A percentile compares a stretch with the other conserved stretches of the same genome.
Conservation (phyloP, 805 yeast genomes). For the Kodamaea laetipori region DNA sequence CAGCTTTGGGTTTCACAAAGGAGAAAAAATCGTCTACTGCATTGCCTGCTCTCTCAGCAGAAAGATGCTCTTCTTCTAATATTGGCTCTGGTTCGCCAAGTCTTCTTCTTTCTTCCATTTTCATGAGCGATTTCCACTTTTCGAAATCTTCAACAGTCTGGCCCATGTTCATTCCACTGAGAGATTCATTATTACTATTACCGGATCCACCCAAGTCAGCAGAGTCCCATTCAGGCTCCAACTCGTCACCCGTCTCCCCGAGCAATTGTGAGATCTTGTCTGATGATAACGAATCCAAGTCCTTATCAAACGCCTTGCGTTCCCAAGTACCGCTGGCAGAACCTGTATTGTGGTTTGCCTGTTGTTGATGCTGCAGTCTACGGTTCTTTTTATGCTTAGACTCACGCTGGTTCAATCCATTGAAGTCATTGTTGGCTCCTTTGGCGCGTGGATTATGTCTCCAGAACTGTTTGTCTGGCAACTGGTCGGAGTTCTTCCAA, state of each 20-base stretch:
- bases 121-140: conserved; percentile 58
- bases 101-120: conserved; percentile 49
- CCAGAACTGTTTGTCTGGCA: conserved; percentile 56
- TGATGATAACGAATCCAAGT: conserved; percentile 32
- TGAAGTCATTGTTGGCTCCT: conserved; percentile 11
- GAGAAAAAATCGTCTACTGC: conserved; percentile 48
- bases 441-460: conserved; percentile 30
- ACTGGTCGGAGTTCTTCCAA: conserved; percentile 29
- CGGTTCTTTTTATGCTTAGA: conserved; percentile 21
- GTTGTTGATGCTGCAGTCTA: conserved; percentile 14
- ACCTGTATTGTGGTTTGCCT: conserved; percentile 6
- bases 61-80: conserved; percentile 15
- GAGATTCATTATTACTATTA: conserved; percentile 6
- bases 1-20: conserved; percentile 35
- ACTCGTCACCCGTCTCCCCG: conserved; percentile 39
- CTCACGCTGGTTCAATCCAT: conserved; percentile 5
- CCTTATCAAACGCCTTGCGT: conserved; percentile 27
- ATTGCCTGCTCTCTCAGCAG: conserved; percentile 30
- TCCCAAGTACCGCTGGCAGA: conserved; percentile 32
- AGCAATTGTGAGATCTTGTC: conserved; percentile 39
- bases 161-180: conserved; percentile 40
- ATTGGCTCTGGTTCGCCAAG: conserved; percentile 38
- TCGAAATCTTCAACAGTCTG: conserved; percentile 60
- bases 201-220: conserved; percentile 21
- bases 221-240: conserved; percentile 43